Evolutionary conservation across 768 basidiomycete genomes (phyloP), one percentile per base, ranked within the genome.

Genomic region (Zangia roseola): DNA sequence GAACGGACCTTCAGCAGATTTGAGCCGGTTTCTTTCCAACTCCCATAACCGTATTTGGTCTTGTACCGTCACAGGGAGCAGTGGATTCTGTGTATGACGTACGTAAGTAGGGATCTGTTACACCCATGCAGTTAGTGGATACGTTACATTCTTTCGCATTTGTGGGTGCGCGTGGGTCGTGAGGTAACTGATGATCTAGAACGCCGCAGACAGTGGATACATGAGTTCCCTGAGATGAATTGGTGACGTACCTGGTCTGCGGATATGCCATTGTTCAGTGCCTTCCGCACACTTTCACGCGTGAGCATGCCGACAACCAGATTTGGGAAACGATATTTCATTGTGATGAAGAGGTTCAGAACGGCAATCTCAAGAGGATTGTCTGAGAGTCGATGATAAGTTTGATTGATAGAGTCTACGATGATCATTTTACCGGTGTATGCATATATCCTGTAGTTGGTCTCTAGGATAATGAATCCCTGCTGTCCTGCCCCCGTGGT

Each of bases 21-120:
- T 87, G 10, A 98, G 74, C 45, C 97, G 82, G 65, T 97, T 94
- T 69, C 88, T 82, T 72, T 98, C 97, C 37, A 94, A 76, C 69
- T 99, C 94, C 94, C 97, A 99, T 16, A 98, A 76, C 49, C 95
- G 84, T 53, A 99, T 90, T 70, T 98, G 95, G 71, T 99, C 95
- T 63, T 97, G 94, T 0, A 99, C 95, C 0, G 97, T 98, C 37
- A 97, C 93, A 24, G 97, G 95, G 20, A 99, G 75, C 13, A 98
- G 73, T 9, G 94, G 94, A 63, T 91, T 91, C 91, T 94, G 63
- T 23, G 25, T 13, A 48, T 44, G 57, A 59, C 37, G 47, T 60
- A 63, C 49, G 10, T 55, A 38, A 57, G 46, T 49, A 44, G 28
- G 26, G 38, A 35, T n/a, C 10, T 34, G 31, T 21, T 16, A 30